Base-by-base conservation (phyloP, 164 flowering plant species). In the Stephania yunnanensis region DNA sequence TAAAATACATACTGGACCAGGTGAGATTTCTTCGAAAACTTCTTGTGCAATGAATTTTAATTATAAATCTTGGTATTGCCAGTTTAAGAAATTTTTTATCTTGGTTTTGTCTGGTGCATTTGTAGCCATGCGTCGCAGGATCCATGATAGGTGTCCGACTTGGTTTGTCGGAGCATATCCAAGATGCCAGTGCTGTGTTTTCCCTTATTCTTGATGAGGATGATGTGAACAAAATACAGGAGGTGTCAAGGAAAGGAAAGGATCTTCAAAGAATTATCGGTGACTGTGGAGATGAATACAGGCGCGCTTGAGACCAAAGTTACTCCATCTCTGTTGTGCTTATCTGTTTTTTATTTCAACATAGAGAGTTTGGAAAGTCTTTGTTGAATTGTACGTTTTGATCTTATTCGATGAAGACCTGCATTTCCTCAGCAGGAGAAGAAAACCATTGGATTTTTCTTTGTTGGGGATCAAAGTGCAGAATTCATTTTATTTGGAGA, bases 91-190 rank as follows among this genome's bases (percentile, higher is more conserved):
- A 17, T 19, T 73, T 2, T 29, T 61, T 71, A 36, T 72, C 58
- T 17, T 10, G 50, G 44, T 78, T 72, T 72, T 31, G 1, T 65
- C 66, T 74, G 71, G 7, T 36, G 20, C n/a, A 73, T 48, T 79
- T 79, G 80, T 93, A 95, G 98, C 93, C 86, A 52, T 84, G 86
- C 7, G 98, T 95, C 70, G 97, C 95, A 74, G 99, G 99, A 74
- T 95, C 98, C 6, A 95, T 95, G 98, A 71, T 93, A 5, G 99
- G 99, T 31, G 98, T 91, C n/a, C 86, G 97, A 79, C 94, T 93
- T 50, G 99, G 99, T 42, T 82, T 95, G 48, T 73, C 97, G 8
- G 94, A 92, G 50, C 99, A 93, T 85, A 85, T 92, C 61, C 78
- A 88, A 30, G 98, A 90, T 75, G 22, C 86, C 44, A 92, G 87